Evolutionary conservation across 305 asterid genomes (phyloP).

Genomic region (Petunia hybrid): DNA sequence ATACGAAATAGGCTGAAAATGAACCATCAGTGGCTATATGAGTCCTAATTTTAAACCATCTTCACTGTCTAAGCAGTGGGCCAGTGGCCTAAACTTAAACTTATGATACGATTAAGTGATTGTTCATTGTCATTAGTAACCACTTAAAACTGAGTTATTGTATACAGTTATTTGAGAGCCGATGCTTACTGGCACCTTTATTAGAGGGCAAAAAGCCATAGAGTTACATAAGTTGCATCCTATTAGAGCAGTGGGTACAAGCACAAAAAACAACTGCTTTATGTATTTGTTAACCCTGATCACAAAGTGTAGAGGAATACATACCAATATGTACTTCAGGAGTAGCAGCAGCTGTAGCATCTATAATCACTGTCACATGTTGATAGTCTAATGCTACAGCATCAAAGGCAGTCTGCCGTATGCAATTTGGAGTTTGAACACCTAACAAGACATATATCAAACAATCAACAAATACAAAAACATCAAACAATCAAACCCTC

Average conservation of each 20-base stretch:
- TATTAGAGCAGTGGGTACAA: not conserved
- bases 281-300: not conserved
- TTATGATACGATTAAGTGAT: not conserved
- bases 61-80: not conserved
- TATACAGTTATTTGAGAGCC: not conserved
- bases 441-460: conserved; percentile 49
- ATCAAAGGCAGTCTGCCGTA: conserved; percentile 85
- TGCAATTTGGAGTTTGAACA: conserved; percentile 94
- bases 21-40: not conserved
- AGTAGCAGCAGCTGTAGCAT: conserved; percentile 93
- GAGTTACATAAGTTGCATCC: too few species aligned
- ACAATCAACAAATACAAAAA: not conserved
- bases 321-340: conserved; percentile 76
- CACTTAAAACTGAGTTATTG: not conserved
- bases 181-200: not conserved
- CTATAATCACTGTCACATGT: conserved; percentile 63
- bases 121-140: not conserved
- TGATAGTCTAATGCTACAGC: conserved; percentile 80
- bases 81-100: not conserved
- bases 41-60: not conserved
- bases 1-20: too few species aligned
- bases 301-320: conserved; percentile 22
- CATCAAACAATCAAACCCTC: not conserved
- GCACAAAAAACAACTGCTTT: not conserved
- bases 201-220: not conserved